A percentile compares a stretch with the other conserved stretches of the same genome.
These are phyloP conservation scores for Pterula multifida DNA, from an alignment of 1,284 basidiomycete genomes.

Conservation along the genomic window DNA sequence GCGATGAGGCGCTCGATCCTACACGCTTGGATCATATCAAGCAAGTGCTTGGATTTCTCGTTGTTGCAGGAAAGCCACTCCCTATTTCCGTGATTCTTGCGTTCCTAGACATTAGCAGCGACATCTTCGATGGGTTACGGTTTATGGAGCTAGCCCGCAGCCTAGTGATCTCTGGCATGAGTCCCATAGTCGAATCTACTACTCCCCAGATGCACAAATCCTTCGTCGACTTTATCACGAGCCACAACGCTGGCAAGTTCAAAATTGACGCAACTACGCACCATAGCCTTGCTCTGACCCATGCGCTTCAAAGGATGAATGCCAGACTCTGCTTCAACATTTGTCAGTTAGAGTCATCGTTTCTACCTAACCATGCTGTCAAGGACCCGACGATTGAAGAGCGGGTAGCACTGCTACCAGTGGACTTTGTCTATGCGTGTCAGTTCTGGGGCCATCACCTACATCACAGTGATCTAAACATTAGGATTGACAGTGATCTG, in stretches of 20 bases:
- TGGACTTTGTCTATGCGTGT: background rate
- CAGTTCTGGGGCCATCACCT: background rate
- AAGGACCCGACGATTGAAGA: background rate
- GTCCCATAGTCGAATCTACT: background rate
- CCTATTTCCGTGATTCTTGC: background rate
- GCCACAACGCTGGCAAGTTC: background rate
- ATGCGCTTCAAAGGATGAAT: background rate
- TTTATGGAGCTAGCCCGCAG: background rate
- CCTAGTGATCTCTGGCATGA: background rate
- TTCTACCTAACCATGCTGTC: background rate
- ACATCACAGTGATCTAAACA: background rate
- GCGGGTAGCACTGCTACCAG: background rate
- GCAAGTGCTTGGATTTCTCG: background rate
- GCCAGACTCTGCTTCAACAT: background rate
- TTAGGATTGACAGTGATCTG: background rate
- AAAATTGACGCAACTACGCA: background rate
- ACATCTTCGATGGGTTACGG: background rate
- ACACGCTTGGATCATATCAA: background rate
- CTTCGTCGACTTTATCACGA: background rate
- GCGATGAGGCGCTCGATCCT: background rate
- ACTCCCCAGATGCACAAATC: conserved; percentile 1
- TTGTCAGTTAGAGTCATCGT: background rate
- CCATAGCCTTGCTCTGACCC: background rate
- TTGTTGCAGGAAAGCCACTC: background rate
- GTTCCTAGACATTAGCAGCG: background rate